phyloP scores from a whole-genome alignment of 768 basidiomycete species.

The Russula virescens region DNA sequence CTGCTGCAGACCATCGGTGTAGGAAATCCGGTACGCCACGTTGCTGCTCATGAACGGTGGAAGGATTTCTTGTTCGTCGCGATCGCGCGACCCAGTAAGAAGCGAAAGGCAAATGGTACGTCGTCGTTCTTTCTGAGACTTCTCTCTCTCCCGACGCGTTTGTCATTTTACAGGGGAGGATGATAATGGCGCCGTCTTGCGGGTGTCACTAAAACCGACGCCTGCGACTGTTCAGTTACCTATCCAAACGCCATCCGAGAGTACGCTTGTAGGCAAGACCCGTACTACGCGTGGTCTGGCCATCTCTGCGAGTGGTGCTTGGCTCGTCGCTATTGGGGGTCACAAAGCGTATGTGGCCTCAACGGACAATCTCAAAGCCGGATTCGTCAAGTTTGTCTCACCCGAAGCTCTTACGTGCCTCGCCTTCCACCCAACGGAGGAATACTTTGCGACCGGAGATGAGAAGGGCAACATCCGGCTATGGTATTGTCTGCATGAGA shows the following conservation, averaged over 20 bases:
- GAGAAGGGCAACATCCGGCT: slow-evolving; percentile 75
- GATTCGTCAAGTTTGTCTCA: slow-evolving; percentile 80
- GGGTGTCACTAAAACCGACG: slow-evolving; percentile 52
- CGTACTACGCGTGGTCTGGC: slow-evolving; percentile 56
- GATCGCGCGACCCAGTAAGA: slow-evolving; percentile 47
- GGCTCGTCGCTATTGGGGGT: slow-evolving; percentile 69
- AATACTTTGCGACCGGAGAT: slow-evolving; percentile 96
- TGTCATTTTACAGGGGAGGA: neutral
- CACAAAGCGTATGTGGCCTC: slow-evolving; percentile 73
- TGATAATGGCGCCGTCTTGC: slow-evolving; percentile 52
- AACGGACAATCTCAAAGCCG: slow-evolving; percentile 49
- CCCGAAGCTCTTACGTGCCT: slow-evolving; percentile 77
- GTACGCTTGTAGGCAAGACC: slow-evolving; percentile 60
- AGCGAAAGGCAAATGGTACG: slow-evolving; percentile 33
- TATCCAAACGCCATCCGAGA: slow-evolving; percentile 44
- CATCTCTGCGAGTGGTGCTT: slow-evolving; percentile 69
- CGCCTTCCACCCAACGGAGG: slow-evolving; percentile 82
- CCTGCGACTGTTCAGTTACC: slow-evolving; percentile 37
- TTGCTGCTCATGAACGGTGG: slow-evolving; percentile 66
- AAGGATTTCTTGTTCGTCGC: slow-evolving; percentile 69
- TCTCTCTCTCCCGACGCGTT: neutral
- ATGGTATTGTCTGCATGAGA: slow-evolving; percentile 86
- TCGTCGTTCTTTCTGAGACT: neutral
- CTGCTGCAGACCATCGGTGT: slow-evolving; percentile 71
- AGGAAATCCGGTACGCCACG: slow-evolving; percentile 59